These are phyloP conservation scores for Begonia loranthoides DNA, from an alignment of 306 rosid species.

Conservation along the genomic window DNA sequence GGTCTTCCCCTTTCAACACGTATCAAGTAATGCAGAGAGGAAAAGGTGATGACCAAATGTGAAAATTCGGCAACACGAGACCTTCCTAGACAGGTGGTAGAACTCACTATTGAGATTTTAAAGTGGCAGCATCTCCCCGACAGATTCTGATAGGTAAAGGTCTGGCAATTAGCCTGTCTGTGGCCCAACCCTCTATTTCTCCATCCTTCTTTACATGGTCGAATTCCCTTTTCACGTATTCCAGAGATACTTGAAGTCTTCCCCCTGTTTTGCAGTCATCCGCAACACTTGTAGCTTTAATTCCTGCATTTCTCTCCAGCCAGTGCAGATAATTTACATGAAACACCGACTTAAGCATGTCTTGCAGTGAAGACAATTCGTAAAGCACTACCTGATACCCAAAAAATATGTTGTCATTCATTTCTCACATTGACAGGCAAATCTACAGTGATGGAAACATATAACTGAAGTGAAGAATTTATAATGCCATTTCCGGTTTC, in stretches of 20 bases:
- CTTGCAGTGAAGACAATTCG: conserved; percentile 58
- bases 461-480: not conserved
- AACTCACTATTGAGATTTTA: too few relatives aligned
- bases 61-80: too few relatives aligned
- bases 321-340: conserved; percentile 76
- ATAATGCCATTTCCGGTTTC: too few relatives aligned
- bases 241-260: conserved; percentile 61
- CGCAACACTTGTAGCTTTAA: conserved; percentile 36
- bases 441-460: not conserved
- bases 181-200: conserved; percentile 56
- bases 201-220: conserved; percentile 57
- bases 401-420: not conserved
- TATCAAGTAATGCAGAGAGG: too few relatives aligned
- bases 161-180: conserved; percentile 80
- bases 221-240: conserved; percentile 67
- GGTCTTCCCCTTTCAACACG: too few relatives aligned
- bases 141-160: conserved; percentile 65
- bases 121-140: conserved; percentile 7
- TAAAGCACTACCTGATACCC: conserved; percentile 62
- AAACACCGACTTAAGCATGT: conserved; percentile 85
- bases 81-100: too few relatives aligned
- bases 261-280: conserved; percentile 72
- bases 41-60: too few relatives aligned
- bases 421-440: not conserved
- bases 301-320: conserved; percentile 79